Evolutionary conservation across 1,284 basidiomycete genomes (phyloP).

Genomic region (Puccinia brachypodii): DNA sequence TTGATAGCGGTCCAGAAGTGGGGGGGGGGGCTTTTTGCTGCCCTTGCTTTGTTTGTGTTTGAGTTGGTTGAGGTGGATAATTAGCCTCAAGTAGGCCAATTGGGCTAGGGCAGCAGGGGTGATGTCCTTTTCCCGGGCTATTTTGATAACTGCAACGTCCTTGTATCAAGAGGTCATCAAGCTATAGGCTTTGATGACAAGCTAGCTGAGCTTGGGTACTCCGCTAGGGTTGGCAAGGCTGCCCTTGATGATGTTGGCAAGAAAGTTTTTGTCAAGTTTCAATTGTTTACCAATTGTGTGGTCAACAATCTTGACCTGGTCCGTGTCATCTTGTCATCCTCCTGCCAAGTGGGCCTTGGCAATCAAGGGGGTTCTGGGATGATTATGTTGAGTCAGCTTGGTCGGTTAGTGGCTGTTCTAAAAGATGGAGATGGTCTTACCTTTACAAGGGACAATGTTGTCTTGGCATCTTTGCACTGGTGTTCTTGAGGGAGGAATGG

Average conservation of each 20-base stretch:
- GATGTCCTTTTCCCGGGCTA: neutral
- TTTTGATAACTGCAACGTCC: neutral
- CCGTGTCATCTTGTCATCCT: neutral
- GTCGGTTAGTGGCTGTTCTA: neutral
- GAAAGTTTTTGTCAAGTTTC: neutral
- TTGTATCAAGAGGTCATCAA: neutral
- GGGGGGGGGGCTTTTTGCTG: neutral
- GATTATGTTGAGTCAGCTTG: neutral
- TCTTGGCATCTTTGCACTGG: neutral
- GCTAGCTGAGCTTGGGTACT: neutral
- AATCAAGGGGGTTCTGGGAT: neutral
- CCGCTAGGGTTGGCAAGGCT: neutral
- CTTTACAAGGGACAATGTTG: neutral
- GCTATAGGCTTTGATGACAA: neutral
- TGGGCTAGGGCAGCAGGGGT: neutral
- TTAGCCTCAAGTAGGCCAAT: neutral
- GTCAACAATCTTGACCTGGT: neutral
- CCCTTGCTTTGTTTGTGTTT: neutral
- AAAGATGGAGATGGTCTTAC: neutral
- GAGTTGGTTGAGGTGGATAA: neutral
- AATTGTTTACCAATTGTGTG: neutral
- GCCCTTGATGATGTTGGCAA: neutral
- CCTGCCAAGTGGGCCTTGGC: neutral
- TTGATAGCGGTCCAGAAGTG: neutral
- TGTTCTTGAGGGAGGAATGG: neutral